Conservation (phyloP, 805 yeast species). For the Wickerhamomyces bisporus region DNA sequence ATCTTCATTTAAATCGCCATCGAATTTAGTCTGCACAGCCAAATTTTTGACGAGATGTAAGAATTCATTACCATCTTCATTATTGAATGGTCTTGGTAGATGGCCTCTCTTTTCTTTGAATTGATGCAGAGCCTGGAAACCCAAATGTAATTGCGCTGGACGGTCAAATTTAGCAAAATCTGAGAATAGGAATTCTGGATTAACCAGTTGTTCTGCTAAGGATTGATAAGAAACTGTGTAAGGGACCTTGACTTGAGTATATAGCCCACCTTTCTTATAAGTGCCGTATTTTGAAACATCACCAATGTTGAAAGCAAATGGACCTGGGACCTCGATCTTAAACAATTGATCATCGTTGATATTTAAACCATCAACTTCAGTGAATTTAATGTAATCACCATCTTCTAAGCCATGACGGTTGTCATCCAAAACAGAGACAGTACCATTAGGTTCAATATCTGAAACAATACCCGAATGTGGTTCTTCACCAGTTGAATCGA, state of each 20-base stretch:
- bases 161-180: conserved; percentile 95
- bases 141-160: conserved; percentile 85
- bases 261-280: conserved; percentile 81
- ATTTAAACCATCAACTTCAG: conserved; percentile 79
- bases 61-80: conserved; percentile 67
- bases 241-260: conserved; percentile 90
- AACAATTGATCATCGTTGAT: conserved; percentile 70
- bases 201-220: conserved; percentile 55
- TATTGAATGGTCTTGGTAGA: conserved; percentile 74
- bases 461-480: conserved; percentile 83
- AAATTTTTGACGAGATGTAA: conserved; percentile 55
- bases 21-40: conserved; percentile 47
- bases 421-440: conserved; percentile 90
- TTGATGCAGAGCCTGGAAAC: conserved; percentile 82
- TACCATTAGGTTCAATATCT: conserved; percentile 81
- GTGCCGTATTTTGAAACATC: conserved; percentile 50
- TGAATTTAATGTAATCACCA: conserved; percentile 82
- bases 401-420: conserved; percentile 91
- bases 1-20: conserved; percentile 61
- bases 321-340: conserved; percentile 84
- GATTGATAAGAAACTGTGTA: conserved; percentile 54
- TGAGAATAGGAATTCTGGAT: conserved; percentile 75
- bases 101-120: conserved; percentile 56
- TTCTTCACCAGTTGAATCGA: conserved; percentile 91
- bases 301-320: conserved; percentile 82